phyloP scores from a whole-genome alignment of 495 filamentous ascomycete genomes.

The Hypomontagnella submonticulosa region DNA sequence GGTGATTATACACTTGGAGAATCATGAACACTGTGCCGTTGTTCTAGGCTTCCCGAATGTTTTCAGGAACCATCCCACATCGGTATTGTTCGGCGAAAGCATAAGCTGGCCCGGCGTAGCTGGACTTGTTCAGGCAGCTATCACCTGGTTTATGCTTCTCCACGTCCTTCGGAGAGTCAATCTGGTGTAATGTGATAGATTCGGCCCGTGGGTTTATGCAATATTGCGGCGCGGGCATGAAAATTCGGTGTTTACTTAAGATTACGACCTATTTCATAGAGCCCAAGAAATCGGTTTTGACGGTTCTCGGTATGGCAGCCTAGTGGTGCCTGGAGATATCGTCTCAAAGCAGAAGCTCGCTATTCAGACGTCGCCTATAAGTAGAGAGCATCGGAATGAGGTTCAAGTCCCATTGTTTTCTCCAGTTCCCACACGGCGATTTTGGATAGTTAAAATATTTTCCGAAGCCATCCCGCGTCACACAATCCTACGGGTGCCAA shows the following conservation, averaged over 20 bases:
- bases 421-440: no score
- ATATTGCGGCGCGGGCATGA: constrained; percentile 8
- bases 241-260: not conserved
- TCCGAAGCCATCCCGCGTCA: no score
- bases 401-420: no score
- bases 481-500: not conserved
- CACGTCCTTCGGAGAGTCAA: not conserved
- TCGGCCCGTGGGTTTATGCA: constrained; percentile 2
- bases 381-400: no score
- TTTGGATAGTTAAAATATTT: no score
- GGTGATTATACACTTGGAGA: not conserved
- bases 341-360: no score
- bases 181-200: not conserved
- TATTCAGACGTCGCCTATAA: no score
- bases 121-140: constrained; percentile 6
- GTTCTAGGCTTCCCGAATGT: constrained; percentile 9
- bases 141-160: not conserved
- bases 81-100: no score
- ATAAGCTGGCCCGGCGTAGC: no score
- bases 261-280: not conserved
- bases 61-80: not conserved
- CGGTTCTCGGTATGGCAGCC: not conserved
- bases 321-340: no score
- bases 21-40: constrained; percentile 7
- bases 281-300: not conserved